Evolutionary conservation across 129 eudicot species (phyloP), one percentile per base, ranked within the genome.

Genomic region (Arctium minus): DNA sequence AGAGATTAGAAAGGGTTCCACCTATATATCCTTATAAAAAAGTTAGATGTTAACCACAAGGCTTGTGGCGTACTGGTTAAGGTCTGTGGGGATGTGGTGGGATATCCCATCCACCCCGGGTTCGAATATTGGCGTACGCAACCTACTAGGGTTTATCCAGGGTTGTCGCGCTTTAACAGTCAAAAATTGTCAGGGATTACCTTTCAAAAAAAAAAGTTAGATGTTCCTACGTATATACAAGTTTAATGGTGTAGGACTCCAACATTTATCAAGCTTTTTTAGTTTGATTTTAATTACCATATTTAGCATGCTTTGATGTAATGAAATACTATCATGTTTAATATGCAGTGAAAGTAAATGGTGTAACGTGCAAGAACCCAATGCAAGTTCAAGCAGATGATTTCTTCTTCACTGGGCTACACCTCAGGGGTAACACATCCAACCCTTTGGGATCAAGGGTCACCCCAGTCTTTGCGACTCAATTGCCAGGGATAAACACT

Each of bases 401-500:
- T 73, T 88, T 88, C 86, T 81, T 48, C 76, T 88, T 81, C 48
- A 81, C 84, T 6, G 90, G 90, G 71, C 72, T 88, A 3, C 88
- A 85, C 72, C 62, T 84, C 27, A 71, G 68, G 68, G 88, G 90
- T 53, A 88, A 88, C 79, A 88, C 88, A 77, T 84, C 90, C 31
- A 88, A 88, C 74, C 70, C 75, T 11, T 35, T 68, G 8, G 90
- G 90, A 50, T 87, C 86, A 70, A 87, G 44, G 76, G 90, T 85
- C 30, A 88, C 90, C 33, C 86, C 88, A 0, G 88, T 88, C 1
- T 80, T 70, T 29, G 88, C 35, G 15, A 13, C 81, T 37, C 88
- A 84, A 56, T 42, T 87, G 15, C 81, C 90, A 0, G 88, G 90
- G 8, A 82, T 88, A 78, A 88, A 88, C 84, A 88, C 88, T 69